Conservation (phyloP, 805 yeast species). For the Lipomyces yamadae region DNA sequence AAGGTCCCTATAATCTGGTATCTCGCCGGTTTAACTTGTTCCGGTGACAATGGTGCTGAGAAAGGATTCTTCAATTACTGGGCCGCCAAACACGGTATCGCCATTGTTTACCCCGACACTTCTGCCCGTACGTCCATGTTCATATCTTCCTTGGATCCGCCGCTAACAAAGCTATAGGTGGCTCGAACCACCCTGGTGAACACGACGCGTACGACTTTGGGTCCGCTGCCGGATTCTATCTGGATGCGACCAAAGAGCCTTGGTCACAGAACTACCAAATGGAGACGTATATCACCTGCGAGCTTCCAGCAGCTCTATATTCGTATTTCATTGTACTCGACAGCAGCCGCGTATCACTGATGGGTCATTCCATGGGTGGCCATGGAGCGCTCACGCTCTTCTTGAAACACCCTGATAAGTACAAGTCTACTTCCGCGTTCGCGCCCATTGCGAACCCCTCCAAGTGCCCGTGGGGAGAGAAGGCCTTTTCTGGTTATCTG, state of each 20-base stretch:
- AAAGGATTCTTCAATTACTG: constrained; percentile 86
- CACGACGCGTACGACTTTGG: constrained; percentile 90
- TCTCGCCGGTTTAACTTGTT: constrained; percentile 88
- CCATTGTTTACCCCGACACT: constrained; percentile 92
- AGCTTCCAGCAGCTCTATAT: constrained; percentile 62
- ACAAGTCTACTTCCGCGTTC: constrained; percentile 84
- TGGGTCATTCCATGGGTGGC: constrained; percentile 99
- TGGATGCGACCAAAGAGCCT: constrained; percentile 77
- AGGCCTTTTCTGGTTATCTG: constrained; percentile 78
- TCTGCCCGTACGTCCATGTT: constrained; percentile 68
- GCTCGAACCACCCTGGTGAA: constrained; percentile 75
- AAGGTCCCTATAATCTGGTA: constrained; percentile 75
- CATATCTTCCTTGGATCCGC: background rate
- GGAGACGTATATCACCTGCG: constrained; percentile 81
- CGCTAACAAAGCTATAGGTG: constrained; percentile 44
- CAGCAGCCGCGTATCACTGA: constrained; percentile 62
- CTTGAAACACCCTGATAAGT: constrained; percentile 70
- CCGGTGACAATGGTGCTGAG: constrained; percentile 91
- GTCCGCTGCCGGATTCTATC: constrained; percentile 92
- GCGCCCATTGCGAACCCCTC: constrained; percentile 87
- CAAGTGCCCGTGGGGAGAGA: constrained; percentile 83
- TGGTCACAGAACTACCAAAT: constrained; percentile 77
- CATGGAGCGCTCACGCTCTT: constrained; percentile 82
- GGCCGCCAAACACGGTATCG: constrained; percentile 82
- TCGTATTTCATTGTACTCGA: constrained; percentile 56